phyloP scores from a whole-genome alignment of 257 asterid genomes.

The Echites panduratus region DNA sequence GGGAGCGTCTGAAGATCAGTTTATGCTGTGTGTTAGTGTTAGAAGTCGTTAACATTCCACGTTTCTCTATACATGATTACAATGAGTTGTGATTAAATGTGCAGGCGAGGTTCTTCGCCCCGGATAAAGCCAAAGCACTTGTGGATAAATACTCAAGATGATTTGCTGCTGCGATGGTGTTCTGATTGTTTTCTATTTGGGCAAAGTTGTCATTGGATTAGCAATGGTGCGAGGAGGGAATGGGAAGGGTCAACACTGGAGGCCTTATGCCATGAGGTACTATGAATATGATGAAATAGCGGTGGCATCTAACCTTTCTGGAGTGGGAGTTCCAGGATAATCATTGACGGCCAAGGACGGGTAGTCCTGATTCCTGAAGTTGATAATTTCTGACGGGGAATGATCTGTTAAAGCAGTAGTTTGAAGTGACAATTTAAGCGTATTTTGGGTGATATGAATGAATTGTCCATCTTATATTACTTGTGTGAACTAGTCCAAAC shows the following conservation, averaged over 20 bases:
- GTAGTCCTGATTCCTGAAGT: too few species aligned
- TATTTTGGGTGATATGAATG: too few species aligned
- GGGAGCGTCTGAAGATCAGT: neutral
- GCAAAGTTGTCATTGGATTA: neutral
- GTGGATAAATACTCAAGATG: conserved; percentile 70
- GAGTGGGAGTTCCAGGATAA: neutral
- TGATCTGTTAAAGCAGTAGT: too few species aligned
- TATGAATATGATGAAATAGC: neutral
- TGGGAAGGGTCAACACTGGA: neutral
- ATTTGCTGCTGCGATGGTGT: neutral
- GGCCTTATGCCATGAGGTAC: neutral
- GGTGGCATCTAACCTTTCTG: neutral
- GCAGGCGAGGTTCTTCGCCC: conserved; percentile 91
- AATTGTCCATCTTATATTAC: neutral
- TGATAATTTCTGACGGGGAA: too few species aligned
- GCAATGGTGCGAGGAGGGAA: too few species aligned
- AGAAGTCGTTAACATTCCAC: neutral
- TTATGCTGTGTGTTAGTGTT: neutral
- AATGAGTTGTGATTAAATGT: conserved; percentile 5
- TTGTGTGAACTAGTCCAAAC: neutral
- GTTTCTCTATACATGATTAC: neutral
- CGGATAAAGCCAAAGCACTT: conserved; percentile 61
- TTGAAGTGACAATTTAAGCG: too few species aligned
- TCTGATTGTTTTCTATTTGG: neutral
- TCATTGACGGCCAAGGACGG: too few species aligned